phyloP scores from a whole-genome alignment of 495 filamentous ascomycete genomes.

The Annulohypoxylon stygium region DNA sequence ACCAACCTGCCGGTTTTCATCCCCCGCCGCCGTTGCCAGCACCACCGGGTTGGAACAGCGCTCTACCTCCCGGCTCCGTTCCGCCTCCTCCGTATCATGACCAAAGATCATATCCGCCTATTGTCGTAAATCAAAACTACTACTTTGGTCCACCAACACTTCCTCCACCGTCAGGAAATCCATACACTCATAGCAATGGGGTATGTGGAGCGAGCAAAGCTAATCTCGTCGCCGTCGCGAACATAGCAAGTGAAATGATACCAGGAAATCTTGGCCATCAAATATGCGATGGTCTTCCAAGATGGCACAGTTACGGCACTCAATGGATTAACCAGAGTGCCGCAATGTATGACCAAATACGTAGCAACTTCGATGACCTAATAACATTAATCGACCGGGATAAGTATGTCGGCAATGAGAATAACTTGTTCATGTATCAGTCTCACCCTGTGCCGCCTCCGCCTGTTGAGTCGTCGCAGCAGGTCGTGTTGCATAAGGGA shows the following conservation, averaged over 20 bases:
- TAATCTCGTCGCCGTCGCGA: slow-evolving; percentile 54
- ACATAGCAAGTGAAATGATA: slow-evolving; percentile 54
- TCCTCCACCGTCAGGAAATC: slow-evolving; percentile 39
- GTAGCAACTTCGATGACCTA: slow-evolving; percentile 69
- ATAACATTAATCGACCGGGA: slow-evolving; percentile 78
- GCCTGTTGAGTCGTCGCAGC: slow-evolving; percentile 34
- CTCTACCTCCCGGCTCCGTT: slow-evolving; percentile 23
- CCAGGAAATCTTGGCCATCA: slow-evolving; percentile 48
- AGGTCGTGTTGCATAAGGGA: slow-evolving; percentile 38
- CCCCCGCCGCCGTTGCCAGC: slow-evolving; percentile 44
- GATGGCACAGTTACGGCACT: slow-evolving; percentile 54
- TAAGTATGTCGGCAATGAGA: slow-evolving; percentile 71
- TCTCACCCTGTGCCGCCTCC: slow-evolving; percentile 48
- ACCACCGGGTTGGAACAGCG: slow-evolving; percentile 52
- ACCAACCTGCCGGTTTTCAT: slow-evolving; percentile 52
- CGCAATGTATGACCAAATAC: slow-evolving; percentile 69
- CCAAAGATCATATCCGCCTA: slow-evolving; percentile 51
- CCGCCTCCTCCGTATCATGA: slow-evolving; percentile 48
- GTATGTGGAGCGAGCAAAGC: slow-evolving; percentile 50
- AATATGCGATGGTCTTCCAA: slow-evolving; percentile 53
- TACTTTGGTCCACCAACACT: slow-evolving; percentile 54
- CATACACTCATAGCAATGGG: slow-evolving; percentile 37
- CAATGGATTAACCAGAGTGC: slow-evolving; percentile 61
- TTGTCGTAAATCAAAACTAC: slow-evolving; percentile 65
- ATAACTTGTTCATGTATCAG: slow-evolving; percentile 65